These are phyloP conservation scores for Candida pseudocylindracea DNA, from an alignment of 1,139 yeast species.

Conservation along the genomic window DNA sequence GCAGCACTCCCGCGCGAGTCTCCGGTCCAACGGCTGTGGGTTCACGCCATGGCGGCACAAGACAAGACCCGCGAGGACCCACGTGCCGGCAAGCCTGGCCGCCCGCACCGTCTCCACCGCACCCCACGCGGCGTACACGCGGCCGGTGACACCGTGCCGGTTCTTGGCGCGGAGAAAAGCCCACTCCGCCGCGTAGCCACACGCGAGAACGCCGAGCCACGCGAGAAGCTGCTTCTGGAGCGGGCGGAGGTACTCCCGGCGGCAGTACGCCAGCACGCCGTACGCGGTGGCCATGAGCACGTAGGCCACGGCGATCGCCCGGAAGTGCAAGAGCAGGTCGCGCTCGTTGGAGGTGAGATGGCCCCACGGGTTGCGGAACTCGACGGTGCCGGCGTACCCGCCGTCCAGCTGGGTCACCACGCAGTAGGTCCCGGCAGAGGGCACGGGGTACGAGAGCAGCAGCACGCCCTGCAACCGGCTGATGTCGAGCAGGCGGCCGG, in stretches of 20 bases:
- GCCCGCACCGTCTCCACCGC: constrained; percentile 64
- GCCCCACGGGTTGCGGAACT: constrained; percentile 84
- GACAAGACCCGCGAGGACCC: constrained; percentile 68
- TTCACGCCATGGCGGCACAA: constrained; percentile 92
- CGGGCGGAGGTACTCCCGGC: constrained; percentile 72
- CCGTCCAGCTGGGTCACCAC: constrained; percentile 34
- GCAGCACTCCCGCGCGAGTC: constrained; percentile 60
- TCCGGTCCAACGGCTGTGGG: constrained; percentile 55
- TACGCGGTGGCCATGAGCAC: constrained; percentile 67
- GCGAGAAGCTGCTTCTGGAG: constrained; percentile 80
- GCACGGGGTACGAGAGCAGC: constrained; percentile 45
- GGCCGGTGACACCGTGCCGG: constrained; percentile 1
- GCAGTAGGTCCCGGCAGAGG: constrained; percentile 63
- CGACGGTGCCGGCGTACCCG: constrained; percentile 39
- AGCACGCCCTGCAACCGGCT: constrained; percentile 27
- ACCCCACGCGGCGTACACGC: constrained; percentile 31
- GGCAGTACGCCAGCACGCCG: constrained; percentile 69
- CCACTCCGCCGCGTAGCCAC: constrained; percentile 79
- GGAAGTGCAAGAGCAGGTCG: constrained; percentile 79
- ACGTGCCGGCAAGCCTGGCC: constrained; percentile 66
- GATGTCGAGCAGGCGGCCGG: constrained; percentile 29
- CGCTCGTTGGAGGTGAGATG: constrained; percentile 74
- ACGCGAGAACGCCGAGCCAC: constrained; percentile 60
- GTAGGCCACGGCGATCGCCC: constrained; percentile 64
- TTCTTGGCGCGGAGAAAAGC: constrained; percentile 76